Evolutionary conservation across 441 rosid species (phyloP).

Genomic region (Aquilaria agallochum): DNA sequence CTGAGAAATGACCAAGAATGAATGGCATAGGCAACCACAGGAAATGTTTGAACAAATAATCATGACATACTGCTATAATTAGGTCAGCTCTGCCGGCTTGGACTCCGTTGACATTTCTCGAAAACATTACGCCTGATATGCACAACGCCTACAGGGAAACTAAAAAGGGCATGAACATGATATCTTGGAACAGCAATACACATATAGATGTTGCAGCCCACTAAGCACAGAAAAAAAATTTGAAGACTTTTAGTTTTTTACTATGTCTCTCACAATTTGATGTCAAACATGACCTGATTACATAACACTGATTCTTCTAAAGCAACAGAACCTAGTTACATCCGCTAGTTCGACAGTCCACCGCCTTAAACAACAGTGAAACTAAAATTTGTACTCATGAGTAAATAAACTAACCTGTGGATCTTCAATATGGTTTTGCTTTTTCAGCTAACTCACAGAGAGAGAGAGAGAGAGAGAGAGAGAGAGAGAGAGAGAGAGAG

Average conservation of each 20-base stretch:
- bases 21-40: not conserved
- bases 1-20: not conserved
- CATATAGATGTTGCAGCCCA: not conserved
- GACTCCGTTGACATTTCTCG: constrained; percentile 79
- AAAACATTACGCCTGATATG: constrained; percentile 52
- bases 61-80: constrained; percentile 77
- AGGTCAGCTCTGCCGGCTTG: constrained; percentile 81
- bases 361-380: too few species aligned
- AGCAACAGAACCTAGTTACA: too few species aligned
- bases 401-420: too few species aligned
- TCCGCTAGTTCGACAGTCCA: too few species aligned
- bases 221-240: not conserved
- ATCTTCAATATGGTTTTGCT: too few species aligned
- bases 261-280: not conserved
- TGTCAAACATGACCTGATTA: too few species aligned
- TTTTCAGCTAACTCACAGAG: too few species aligned
- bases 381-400: too few species aligned
- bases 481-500: too few species aligned
- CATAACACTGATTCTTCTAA: too few species aligned
- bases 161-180: constrained; percentile 13
- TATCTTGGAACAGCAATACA: not conserved
- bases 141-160: constrained; percentile 64
- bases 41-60: constrained; percentile 1
- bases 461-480: too few species aligned
- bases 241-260: not conserved